Evolutionary conservation across 768 basidiomycete species (phyloP).

Genomic region (Termitomyces sp.): DNA sequence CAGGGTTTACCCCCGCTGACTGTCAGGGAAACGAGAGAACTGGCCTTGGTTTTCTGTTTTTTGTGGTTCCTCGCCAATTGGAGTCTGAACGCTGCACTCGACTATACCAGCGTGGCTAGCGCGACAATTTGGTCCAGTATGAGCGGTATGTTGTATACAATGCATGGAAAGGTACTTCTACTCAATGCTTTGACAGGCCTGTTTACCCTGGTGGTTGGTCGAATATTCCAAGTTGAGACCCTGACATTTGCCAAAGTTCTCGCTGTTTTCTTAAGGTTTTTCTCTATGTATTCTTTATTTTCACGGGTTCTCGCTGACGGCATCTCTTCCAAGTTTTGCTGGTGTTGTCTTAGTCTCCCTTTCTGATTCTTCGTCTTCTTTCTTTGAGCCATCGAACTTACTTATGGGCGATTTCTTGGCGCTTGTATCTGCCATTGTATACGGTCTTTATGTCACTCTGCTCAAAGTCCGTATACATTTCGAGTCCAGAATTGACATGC

Average conservation of each 20-base stretch:
- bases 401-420: constrained; percentile 80
- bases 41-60: constrained; percentile 79
- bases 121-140: constrained; percentile 85
- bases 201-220: constrained; percentile 85
- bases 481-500: constrained; percentile 80
- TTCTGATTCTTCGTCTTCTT: constrained; percentile 53
- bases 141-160: constrained; percentile 56
- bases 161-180: neutral
- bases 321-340: constrained; percentile 45
- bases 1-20: constrained; percentile 40
- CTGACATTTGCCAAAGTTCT: constrained; percentile 67
- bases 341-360: constrained; percentile 88
- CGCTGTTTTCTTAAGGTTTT: constrained; percentile 79
- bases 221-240: constrained; percentile 75
- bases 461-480: constrained; percentile 73
- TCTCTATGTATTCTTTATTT: neutral
- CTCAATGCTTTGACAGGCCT: constrained; percentile 52
- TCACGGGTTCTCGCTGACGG: neutral
- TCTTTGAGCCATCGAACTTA: constrained; percentile 19
- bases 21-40: constrained; percentile 61
- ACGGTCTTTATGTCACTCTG: constrained; percentile 74
- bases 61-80: constrained; percentile 97
- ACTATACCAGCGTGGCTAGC: constrained; percentile 91
- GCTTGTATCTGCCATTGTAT: constrained; percentile 69
- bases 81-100: constrained; percentile 78